phyloP scores from a whole-genome alignment of 768 basidiomycete species.

The Rickenella mellea region DNA sequence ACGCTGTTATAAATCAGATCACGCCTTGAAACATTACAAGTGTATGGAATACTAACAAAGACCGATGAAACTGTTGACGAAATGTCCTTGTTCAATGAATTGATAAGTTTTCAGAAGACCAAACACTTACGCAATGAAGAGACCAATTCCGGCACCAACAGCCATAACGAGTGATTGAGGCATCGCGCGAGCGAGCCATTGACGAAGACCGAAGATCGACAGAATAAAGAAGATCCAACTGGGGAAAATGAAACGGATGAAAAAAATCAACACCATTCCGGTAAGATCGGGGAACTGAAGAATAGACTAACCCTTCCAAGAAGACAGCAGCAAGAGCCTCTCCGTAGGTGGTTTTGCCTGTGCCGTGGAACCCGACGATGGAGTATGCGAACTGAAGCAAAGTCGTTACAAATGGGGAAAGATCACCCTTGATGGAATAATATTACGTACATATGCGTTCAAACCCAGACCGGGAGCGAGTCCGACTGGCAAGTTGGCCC shows the following conservation, averaged over 20 bases:
- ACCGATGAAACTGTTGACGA: conserved; percentile 53
- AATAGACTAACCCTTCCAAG: conserved; percentile 60
- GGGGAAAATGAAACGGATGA: background rate
- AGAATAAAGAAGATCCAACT: conserved; percentile 79
- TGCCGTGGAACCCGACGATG: conserved; percentile 78
- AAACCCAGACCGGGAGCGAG: conserved; percentile 81
- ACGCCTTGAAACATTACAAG: background rate
- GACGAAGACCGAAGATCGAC: conserved; percentile 74
- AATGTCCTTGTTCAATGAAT: conserved; percentile 5
- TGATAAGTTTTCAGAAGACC: background rate
- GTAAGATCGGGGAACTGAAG: background rate
- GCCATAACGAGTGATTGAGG: conserved; percentile 80
- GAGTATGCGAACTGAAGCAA: conserved; percentile 75
- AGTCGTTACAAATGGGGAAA: background rate
- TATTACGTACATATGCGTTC: conserved; percentile 60
- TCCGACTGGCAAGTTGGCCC: conserved; percentile 85
- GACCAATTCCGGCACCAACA: conserved; percentile 78
- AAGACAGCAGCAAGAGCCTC: conserved; percentile 83
- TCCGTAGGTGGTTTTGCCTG: conserved; percentile 55
- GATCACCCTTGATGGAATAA: conserved; percentile 2
- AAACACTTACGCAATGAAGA: conserved; percentile 69
- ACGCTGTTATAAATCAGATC: conserved; percentile 26
- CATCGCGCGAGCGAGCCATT: conserved; percentile 85
- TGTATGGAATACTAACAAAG: conserved; percentile 35
- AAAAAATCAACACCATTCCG: background rate